phyloP scores from a whole-genome alignment of 192 early-diverging fungal species.

The Coemansia sp. region DNA sequence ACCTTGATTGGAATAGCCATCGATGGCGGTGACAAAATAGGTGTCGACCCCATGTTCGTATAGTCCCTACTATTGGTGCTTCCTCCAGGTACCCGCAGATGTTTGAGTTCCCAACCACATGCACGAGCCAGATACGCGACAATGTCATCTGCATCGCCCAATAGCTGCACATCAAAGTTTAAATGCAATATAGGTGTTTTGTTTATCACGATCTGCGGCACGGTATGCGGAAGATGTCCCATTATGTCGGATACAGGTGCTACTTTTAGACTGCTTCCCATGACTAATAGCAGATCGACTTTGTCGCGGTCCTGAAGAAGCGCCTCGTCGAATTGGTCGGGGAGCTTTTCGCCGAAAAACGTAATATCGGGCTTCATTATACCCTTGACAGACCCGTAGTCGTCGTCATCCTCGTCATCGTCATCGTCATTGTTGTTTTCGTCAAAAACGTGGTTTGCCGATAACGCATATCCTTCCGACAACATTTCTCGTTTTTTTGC shows the following conservation, averaged over 20 bases:
- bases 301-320: conserved; percentile 72
- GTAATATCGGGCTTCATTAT: conserved; percentile 97
- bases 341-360: conserved; percentile 95
- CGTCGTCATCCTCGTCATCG: conserved; percentile 60
- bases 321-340: conserved; percentile 73
- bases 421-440: conserved; percentile 25
- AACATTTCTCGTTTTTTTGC: not conserved
- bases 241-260: conserved; percentile 92
- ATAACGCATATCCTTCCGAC: not conserved
- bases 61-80: conserved; percentile 50
- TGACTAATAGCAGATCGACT: conserved; percentile 90
- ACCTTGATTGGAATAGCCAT: conserved; percentile 18
- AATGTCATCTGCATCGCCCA: conserved; percentile 85
- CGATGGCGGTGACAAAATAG: conserved; percentile 4
- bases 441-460: not conserved
- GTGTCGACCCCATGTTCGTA: not conserved
- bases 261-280: conserved; percentile 95
- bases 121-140: conserved; percentile 73
- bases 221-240: conserved; percentile 74
- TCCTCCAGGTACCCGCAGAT: conserved; percentile 66
- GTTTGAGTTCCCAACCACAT: conserved; percentile 75
- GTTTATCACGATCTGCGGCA: conserved; percentile 94
- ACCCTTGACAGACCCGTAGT: conserved; percentile 50
- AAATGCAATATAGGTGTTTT: conserved; percentile 82
- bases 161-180: conserved; percentile 86